These are phyloP conservation scores for Trichoderma hamatum DNA, from an alignment of 2,329 filamentous ascomycete species.

Conservation along the genomic window DNA sequence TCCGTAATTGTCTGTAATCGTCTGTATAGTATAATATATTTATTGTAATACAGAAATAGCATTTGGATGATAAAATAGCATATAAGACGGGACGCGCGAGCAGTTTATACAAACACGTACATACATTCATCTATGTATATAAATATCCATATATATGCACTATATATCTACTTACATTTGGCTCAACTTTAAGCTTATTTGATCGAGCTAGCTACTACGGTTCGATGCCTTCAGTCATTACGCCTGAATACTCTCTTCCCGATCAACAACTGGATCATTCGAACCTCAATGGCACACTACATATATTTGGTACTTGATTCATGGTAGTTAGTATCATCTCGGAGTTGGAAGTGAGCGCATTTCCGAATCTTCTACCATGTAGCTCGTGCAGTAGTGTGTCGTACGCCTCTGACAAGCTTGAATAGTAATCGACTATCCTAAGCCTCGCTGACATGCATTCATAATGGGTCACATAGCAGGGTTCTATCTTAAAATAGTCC, in stretches of 20 bases:
- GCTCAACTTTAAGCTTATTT: background rate
- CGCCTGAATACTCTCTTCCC: background rate
- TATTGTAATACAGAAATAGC: background rate
- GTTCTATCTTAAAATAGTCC: background rate
- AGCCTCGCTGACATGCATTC: background rate
- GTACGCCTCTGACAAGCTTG: background rate
- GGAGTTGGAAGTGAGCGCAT: background rate
- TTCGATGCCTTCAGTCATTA: background rate
- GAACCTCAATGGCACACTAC: background rate
- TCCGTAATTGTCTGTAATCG: background rate
- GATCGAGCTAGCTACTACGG: too few relatives aligned
- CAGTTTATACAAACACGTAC: background rate
- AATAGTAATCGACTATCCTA: background rate
- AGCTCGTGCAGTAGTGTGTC: background rate
- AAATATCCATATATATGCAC: too few relatives aligned
- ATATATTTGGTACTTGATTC: background rate
- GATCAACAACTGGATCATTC: background rate
- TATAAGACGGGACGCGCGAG: background rate
- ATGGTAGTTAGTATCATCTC: background rate
- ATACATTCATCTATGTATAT: background rate
- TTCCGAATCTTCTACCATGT: background rate
- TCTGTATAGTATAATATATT: background rate
- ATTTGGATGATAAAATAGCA: background rate
- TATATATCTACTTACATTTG: background rate
- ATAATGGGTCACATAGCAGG: constrained; percentile 1